A percentile compares a stretch with the other conserved stretches of the same genome.
phyloP scores from a whole-genome alignment of 495 filamentous ascomycete genomes.

The Penicillium goetzii region DNA sequence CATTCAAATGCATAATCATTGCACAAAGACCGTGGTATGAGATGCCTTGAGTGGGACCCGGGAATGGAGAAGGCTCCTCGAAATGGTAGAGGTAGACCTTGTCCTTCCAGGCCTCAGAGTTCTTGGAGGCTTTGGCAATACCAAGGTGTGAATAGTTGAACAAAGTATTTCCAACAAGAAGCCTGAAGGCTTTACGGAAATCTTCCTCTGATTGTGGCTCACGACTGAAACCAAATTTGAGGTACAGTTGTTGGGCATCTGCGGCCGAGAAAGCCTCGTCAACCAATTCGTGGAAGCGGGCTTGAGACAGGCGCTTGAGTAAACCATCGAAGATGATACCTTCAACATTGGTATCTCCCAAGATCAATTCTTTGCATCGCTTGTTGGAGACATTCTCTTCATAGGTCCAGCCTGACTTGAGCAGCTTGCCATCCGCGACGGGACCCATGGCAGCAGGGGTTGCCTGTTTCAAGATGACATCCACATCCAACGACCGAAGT shows the following conservation, averaged over 20 bases:
- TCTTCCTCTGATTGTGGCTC: slow-evolving; percentile 6
- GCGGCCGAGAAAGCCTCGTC: background rate
- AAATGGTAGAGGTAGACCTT: slow-evolving; percentile 17
- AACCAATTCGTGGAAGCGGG: background rate
- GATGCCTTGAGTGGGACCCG: slow-evolving; percentile 12
- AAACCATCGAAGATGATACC: slow-evolving; percentile 15
- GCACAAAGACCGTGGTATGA: slow-evolving; percentile 19
- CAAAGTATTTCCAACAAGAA: slow-evolving; percentile 9
- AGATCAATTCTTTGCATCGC: slow-evolving; percentile 16
- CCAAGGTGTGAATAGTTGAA: slow-evolving; percentile 14
- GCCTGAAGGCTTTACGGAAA: slow-evolving; percentile 15
- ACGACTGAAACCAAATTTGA: slow-evolving; percentile 7
- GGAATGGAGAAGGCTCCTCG: slow-evolving; percentile 17
- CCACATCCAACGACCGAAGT: slow-evolving; percentile 4
- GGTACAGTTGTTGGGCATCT: background rate
- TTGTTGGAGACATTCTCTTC: slow-evolving; percentile 8
- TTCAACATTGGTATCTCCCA: slow-evolving; percentile 16
- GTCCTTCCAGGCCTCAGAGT: slow-evolving; percentile 5
- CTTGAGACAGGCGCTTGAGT: slow-evolving; percentile 7
- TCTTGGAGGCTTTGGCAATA: slow-evolving; percentile 8
- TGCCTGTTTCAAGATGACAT: slow-evolving; percentile 9
- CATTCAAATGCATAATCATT: slow-evolving; percentile 15
- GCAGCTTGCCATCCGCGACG: slow-evolving; percentile 5
- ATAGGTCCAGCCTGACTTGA: slow-evolving; percentile 7
- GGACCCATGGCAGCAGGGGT: slow-evolving; percentile 14